Percentiles rank a stretch among this genome's conserved stretches.
These are phyloP conservation scores for Nitzschia putrida DNA, from an alignment of 108 stramenopile species.

Conservation along the genomic window DNA sequence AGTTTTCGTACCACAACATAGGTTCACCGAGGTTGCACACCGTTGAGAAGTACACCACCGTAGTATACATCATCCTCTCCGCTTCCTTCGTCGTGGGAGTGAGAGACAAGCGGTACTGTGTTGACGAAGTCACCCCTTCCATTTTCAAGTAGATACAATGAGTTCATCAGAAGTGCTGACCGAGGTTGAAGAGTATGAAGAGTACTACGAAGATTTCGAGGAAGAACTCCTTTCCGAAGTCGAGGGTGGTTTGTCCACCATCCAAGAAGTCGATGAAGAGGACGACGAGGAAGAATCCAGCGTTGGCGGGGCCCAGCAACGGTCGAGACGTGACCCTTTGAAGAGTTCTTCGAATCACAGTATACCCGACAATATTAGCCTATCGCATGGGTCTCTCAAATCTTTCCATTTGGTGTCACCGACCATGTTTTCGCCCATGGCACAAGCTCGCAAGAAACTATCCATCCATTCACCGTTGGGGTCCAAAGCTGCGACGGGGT, in stretches of 20 bases:
- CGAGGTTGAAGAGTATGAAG: conserved; percentile 12
- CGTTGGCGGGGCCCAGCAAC: neutral
- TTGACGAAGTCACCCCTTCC: too few species aligned
- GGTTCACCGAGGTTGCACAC: too few species aligned
- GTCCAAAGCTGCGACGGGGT: neutral
- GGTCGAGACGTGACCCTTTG: neutral
- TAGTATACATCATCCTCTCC: too few species aligned
- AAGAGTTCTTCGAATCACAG: neutral
- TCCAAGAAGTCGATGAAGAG: conserved; percentile 13
- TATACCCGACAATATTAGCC: conserved; percentile 5
- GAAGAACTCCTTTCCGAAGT: conserved; percentile 5
- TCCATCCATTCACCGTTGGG: neutral
- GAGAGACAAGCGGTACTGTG: too few species aligned
- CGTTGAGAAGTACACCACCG: too few species aligned
- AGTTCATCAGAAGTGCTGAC: neutral
- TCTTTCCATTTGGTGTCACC: conserved; percentile 4
- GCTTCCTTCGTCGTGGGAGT: too few species aligned
- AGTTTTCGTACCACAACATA: too few species aligned
- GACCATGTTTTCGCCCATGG: conserved; percentile 17
- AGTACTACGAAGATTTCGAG: conserved; percentile 14
- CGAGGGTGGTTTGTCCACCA: conserved; percentile 5
- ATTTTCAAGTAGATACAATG: neutral
- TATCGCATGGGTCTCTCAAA: neutral
- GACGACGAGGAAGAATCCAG: neutral
- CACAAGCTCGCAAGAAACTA: conserved; percentile 10